Evolutionary conservation across 2,329 filamentous ascomycete genomes (phyloP).

Genomic region (Calonectria montana): DNA sequence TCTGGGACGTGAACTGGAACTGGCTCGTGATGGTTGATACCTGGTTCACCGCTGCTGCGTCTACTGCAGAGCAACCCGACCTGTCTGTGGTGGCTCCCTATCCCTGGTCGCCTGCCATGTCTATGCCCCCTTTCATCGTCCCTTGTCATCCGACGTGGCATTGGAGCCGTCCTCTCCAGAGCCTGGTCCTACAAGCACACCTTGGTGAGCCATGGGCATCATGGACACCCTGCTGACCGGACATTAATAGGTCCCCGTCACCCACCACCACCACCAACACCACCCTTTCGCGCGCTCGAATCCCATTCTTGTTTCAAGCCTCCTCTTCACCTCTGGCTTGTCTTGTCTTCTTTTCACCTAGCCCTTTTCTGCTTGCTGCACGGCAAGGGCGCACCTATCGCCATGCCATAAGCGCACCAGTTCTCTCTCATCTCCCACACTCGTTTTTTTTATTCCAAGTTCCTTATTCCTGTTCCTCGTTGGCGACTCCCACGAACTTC

Average conservation of each 20-base stretch:
- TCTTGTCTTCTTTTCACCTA: conserved; percentile 29
- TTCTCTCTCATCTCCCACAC: conserved; percentile 35
- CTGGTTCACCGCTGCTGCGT: conserved; percentile 36
- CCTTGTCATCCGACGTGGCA: conserved; percentile 44
- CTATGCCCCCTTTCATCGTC: conserved; percentile 33
- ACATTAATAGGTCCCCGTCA: conserved; percentile 44
- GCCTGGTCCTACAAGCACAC: conserved; percentile 39
- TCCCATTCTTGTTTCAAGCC: conserved; percentile 43
- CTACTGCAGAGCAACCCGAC: conserved; percentile 33
- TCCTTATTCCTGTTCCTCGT: conserved; percentile 16
- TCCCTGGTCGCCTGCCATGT: conserved; percentile 33
- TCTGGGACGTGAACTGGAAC: conserved; percentile 25
- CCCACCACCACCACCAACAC: conserved; percentile 21
- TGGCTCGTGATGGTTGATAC: conserved; percentile 19
- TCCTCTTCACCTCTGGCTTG: conserved; percentile 26
- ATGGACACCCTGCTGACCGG: conserved; percentile 40
- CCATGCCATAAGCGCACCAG: conserved; percentile 40
- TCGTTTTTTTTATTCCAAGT: conserved; percentile 32
- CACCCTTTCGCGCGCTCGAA: conserved; percentile 36
- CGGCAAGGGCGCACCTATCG: conserved; percentile 38
- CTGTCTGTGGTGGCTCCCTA: conserved; percentile 30
- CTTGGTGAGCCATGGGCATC: conserved; percentile 38
- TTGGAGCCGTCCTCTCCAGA: conserved; percentile 39
- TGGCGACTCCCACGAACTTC: conserved; percentile 26
- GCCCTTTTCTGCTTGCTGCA: conserved; percentile 34